Percentiles rank a stretch among this genome's conserved stretches.
Conservation (phyloP, 345 rosid genomes). For the Brassica nigra region DNA sequence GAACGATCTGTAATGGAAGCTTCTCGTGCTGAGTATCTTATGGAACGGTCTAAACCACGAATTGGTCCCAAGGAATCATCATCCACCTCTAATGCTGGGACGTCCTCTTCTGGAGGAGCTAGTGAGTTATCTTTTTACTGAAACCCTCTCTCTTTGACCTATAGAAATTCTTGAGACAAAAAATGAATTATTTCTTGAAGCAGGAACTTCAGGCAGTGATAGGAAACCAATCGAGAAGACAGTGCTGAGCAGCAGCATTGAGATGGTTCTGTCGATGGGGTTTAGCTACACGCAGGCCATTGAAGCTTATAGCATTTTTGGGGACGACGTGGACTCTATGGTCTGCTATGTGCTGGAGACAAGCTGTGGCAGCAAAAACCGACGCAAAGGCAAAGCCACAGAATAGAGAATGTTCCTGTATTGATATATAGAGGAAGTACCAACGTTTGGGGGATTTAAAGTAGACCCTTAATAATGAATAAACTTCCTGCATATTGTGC, state of each 20-base stretch:
- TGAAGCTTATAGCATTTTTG: slow-evolving; percentile 93
- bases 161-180: neutral
- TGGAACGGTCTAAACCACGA: slow-evolving; percentile 68
- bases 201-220: slow-evolving; percentile 78
- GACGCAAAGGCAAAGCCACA: slow-evolving; percentile 57
- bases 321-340: slow-evolving; percentile 97
- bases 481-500: slow-evolving; percentile 26
- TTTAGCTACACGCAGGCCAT: slow-evolving; percentile 84
- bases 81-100: slow-evolving; percentile 78
- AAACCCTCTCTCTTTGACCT: neutral
- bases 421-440: slow-evolving; percentile 18
- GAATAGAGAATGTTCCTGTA: slow-evolving; percentile 50
- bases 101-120: slow-evolving; percentile 94
- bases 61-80: slow-evolving; percentile 68
- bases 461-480: slow-evolving; percentile 23
- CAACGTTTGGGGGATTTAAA: slow-evolving; percentile 19
- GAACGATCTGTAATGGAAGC: slow-evolving; percentile 97
- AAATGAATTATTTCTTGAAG: neutral
- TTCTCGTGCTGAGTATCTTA: slow-evolving; percentile 94
- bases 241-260: slow-evolving; percentile 69
- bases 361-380: slow-evolving; percentile 50
- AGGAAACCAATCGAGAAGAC: slow-evolving; percentile 45
- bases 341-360: slow-evolving; percentile 89
- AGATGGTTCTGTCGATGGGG: slow-evolving; percentile 89
- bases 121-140: slow-evolving; percentile 54